Percentiles rank a stretch among this genome's conserved stretches.
Conservation (phyloP, 441 rosid species). For the Gossypium lobatum region DNA sequence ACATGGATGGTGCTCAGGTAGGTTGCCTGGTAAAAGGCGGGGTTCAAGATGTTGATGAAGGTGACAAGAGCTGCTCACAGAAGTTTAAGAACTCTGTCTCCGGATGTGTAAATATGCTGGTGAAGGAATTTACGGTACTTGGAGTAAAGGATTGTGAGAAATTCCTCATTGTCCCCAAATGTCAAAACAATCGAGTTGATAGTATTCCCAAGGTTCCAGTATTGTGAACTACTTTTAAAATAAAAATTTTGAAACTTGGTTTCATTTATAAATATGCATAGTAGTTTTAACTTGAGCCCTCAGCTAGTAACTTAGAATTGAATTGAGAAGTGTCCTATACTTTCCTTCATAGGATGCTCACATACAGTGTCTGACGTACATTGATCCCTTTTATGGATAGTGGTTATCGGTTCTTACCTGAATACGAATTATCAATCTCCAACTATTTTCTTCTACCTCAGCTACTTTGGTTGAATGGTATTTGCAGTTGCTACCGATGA, state of each 20-base stretch:
- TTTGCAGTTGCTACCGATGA: no score
- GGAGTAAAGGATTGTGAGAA: constrained; percentile 49
- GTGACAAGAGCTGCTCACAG: constrained; percentile 35
- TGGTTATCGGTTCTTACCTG: neutral
- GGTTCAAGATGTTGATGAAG: constrained; percentile 43
- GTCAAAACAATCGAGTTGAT: constrained; percentile 17
- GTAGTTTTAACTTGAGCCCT: constrained; percentile 1
- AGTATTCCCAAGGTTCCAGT: constrained; percentile 12
- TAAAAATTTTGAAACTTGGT: constrained; percentile 14
- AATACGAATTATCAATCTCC: neutral
- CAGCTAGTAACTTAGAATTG: constrained; percentile 8
- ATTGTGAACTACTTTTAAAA: neutral
- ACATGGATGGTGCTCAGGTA: constrained; percentile 65
- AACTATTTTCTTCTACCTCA: no score
- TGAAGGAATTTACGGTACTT: constrained; percentile 41
- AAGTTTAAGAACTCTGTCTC: constrained; percentile 42
- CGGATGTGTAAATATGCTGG: constrained; percentile 32
- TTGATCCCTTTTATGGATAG: neutral
- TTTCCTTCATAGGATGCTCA: neutral
- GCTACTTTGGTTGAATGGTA: no score
- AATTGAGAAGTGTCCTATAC: neutral
- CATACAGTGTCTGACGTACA: neutral
- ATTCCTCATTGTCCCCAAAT: constrained; percentile 20
- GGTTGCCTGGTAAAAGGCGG: constrained; percentile 54
- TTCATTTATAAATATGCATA: constrained; percentile 8